Conservation (phyloP, 371 early-diverging fungal genomes). For the Mycotypha africana region DNA sequence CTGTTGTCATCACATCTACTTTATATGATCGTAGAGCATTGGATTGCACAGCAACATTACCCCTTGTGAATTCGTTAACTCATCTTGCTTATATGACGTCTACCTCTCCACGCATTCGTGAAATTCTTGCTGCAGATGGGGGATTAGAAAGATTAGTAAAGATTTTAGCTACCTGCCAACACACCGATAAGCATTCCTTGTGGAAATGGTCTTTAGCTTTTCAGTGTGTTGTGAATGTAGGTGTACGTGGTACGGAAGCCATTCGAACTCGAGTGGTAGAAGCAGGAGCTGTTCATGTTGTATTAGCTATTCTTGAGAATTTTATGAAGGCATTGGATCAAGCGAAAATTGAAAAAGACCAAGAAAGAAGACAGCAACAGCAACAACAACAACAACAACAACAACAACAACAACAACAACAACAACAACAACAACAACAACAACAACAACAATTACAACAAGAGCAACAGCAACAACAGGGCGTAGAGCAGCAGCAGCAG, state of each 20-base stretch:
- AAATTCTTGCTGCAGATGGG: conserved; percentile 79
- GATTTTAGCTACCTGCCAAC: conserved; percentile 62
- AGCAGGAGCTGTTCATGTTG: conserved; percentile 72
- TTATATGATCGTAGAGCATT: conserved; percentile 89
- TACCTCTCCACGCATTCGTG: conserved; percentile 73
- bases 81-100: conserved; percentile 80
- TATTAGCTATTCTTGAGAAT: conserved; percentile 71
- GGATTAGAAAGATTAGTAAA: conserved; percentile 80
- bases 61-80: conserved; percentile 80
- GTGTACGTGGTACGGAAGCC: conserved; percentile 74
- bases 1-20: conserved; percentile 70
- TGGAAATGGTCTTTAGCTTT: conserved; percentile 81
- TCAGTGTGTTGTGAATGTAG: conserved; percentile 81
- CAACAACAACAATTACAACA: too few relatives aligned
- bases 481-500: too few relatives aligned
- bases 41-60: conserved; percentile 78
- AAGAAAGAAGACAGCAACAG: conserved; percentile 46
- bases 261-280: conserved; percentile 78
- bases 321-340: conserved; percentile 55
- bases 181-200: conserved; percentile 59
- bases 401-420: background rate
- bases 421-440: too few relatives aligned
- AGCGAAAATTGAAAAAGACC: conserved; percentile 57
- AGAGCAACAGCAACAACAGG: too few relatives aligned
- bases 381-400: conserved; percentile 22